Evolutionary conservation across 306 rosid species (phyloP).

Genomic region (Vigna angularis): DNA sequence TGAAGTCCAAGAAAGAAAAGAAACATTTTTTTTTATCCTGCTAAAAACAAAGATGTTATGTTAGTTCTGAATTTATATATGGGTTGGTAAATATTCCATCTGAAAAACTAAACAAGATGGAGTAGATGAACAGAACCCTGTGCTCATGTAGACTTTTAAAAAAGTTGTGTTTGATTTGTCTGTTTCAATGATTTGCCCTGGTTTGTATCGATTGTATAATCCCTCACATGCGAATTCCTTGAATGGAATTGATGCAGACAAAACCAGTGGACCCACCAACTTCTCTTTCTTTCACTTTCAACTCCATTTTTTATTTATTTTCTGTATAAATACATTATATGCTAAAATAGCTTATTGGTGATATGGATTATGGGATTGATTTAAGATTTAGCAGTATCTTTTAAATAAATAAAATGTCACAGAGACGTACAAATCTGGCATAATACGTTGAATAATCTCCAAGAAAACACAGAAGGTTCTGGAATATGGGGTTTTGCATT

Average conservation of each 20-base stretch:
- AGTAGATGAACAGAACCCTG: no score
- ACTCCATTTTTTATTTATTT: no score
- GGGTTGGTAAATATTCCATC: no score
- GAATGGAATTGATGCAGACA: slow-evolving; percentile 7
- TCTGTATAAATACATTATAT: no score
- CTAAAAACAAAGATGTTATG: no score
- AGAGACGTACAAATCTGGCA: neutral
- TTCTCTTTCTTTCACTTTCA: neutral
- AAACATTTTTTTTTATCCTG: no score
- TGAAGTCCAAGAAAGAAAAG: no score
- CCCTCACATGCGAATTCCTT: neutral
- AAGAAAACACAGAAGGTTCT: neutral
- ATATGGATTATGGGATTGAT: neutral
- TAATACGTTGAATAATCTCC: neutral
- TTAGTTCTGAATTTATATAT: no score
- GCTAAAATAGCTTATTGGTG: no score
- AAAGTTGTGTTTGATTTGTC: neutral
- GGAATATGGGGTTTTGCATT: neutral
- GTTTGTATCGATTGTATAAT: neutral
- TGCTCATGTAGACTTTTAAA: neutral
- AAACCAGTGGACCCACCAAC: slow-evolving; percentile 27
- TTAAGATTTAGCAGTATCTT: neutral
- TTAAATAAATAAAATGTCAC: neutral
- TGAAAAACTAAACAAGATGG: no score
- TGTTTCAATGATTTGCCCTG: slow-evolving; percentile 9